These are phyloP conservation scores for Trichoderma lentiforme DNA, from an alignment of 2,329 filamentous ascomycete species.

Conservation along the genomic window DNA sequence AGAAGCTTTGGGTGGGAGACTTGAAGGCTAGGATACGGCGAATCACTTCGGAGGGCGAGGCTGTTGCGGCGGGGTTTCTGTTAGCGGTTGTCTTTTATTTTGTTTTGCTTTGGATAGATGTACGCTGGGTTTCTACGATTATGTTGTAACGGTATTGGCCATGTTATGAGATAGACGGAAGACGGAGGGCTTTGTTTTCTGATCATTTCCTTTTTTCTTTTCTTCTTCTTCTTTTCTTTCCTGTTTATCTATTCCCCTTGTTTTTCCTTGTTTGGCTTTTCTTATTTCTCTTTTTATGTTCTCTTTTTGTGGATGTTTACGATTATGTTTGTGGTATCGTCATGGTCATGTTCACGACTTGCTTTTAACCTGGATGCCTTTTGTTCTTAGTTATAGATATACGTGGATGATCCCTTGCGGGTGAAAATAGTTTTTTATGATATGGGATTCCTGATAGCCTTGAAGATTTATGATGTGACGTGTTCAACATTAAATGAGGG, in stretches of 20 bases:
- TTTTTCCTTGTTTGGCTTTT: not conserved
- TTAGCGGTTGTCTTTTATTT: slow-evolving; percentile 31
- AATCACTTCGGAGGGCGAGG: slow-evolving; percentile 31
- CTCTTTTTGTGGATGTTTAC: not conserved
- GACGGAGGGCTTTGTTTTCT: not conserved
- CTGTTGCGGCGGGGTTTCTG: slow-evolving; percentile 33
- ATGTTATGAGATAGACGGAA: slow-evolving; percentile 10
- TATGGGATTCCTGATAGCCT: not conserved
- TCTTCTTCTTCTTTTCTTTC: not conserved
- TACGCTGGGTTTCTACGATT: not conserved
- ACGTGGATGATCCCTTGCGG: slow-evolving; percentile 10
- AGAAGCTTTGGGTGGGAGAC: slow-evolving; percentile 46
- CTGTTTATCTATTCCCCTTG: not conserved
- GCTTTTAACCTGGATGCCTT: not conserved
- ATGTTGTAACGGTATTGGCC: slow-evolving; percentile 8
- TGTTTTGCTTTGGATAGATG: slow-evolving; percentile 27
- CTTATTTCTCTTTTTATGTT: not conserved
- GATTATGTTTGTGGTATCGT: not conserved
- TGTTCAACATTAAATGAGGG: not conserved
- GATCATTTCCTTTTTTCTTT: not conserved
- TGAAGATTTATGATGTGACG: not conserved
- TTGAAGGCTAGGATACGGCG: slow-evolving; percentile 27
- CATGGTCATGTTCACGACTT: not conserved
- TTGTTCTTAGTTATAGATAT: not conserved
- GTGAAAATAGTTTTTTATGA: not conserved